Evolutionary conservation across 2,329 filamentous ascomycete species (phyloP).

Genomic region (Ceratocystis smalleyi): DNA sequence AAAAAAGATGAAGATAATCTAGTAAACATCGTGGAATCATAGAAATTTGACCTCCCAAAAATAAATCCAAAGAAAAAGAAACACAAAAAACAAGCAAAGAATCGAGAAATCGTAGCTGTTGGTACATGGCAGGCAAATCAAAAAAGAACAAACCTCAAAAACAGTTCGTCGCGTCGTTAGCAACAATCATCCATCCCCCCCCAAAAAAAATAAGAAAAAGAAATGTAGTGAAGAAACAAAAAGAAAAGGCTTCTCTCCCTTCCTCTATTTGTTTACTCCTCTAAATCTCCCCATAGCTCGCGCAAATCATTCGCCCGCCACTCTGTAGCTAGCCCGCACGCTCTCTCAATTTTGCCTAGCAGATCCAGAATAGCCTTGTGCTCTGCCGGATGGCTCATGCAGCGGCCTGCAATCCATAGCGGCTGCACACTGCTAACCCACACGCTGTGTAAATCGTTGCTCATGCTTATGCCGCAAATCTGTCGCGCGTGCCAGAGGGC

Average conservation of each 20-base stretch:
- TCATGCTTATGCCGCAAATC: constrained; percentile 37
- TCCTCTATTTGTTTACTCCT: constrained; percentile 17
- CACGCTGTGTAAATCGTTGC: constrained; percentile 38
- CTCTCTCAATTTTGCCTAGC: constrained; percentile 33
- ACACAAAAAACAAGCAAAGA: neutral
- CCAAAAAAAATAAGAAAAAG: neutral
- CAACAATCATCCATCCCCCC: too few species aligned
- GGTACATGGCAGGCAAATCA: neutral
- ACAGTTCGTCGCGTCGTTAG: neutral
- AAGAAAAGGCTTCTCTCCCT: constrained; percentile 14
- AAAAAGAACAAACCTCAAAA: neutral
- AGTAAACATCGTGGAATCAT: neutral
- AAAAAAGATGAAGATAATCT: constrained; percentile 4
- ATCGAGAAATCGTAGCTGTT: neutral
- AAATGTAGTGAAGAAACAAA: neutral
- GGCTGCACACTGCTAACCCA: constrained; percentile 40
- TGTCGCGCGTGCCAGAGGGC: constrained; percentile 38
- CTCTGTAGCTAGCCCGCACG: constrained; percentile 37
- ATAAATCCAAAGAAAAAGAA: neutral
- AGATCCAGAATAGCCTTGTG: constrained; percentile 31
- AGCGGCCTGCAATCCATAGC: constrained; percentile 36
- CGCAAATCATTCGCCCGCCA: constrained; percentile 38
- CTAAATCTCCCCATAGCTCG: constrained; percentile 34
- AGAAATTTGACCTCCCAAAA: neutral
- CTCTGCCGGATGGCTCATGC: constrained; percentile 34